Conservation (phyloP, 495 filamentous ascomycete genomes). For the Daldinia childiae region DNA sequence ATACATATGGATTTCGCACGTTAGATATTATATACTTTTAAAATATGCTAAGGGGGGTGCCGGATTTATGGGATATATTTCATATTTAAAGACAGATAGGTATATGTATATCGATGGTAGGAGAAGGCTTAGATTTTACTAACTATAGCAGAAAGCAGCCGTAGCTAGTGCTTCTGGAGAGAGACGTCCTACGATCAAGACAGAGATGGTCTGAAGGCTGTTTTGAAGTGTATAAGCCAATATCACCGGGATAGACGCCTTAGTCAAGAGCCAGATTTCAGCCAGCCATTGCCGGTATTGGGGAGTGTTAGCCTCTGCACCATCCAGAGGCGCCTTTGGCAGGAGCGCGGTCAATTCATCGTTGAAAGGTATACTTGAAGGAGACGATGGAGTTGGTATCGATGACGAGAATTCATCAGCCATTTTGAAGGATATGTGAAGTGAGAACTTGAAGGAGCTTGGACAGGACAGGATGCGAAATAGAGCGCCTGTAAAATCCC, state of each 20-base stretch:
- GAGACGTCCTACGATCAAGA: conserved; percentile 80
- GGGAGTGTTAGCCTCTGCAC: conserved; percentile 8
- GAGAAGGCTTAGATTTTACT: conserved; percentile 3
- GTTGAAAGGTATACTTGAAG: conserved; percentile 23
- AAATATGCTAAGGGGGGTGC: too few species aligned
- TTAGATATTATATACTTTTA: conserved; percentile 9
- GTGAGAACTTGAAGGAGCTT: not conserved
- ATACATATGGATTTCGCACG: conserved; percentile 39
- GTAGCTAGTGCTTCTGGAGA: conserved; percentile 84
- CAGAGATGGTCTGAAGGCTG: conserved; percentile 84
- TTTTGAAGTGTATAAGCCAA: conserved; percentile 90
- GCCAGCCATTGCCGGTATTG: conserved; percentile 51
- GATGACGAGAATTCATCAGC: conserved; percentile 17
- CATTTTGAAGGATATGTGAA: conserved; percentile 11
- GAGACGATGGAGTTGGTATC: conserved; percentile 6
- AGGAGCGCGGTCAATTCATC: conserved; percentile 61
- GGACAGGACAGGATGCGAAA: not conserved
- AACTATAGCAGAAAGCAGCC: conserved; percentile 80
- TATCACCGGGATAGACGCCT: conserved; percentile 80
- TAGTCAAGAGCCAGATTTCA: conserved; percentile 76
- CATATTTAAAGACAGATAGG: not conserved
- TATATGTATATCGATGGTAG: not conserved
- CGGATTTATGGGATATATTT: not conserved
- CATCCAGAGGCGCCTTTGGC: conserved; percentile 48
- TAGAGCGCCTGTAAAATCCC: too few species aligned